A percentile compares a stretch with the other conserved stretches of the same genome.
These are phyloP conservation scores for Geosmithia flava DNA, from an alignment of 2,329 filamentous ascomycete species.

Conservation along the genomic window DNA sequence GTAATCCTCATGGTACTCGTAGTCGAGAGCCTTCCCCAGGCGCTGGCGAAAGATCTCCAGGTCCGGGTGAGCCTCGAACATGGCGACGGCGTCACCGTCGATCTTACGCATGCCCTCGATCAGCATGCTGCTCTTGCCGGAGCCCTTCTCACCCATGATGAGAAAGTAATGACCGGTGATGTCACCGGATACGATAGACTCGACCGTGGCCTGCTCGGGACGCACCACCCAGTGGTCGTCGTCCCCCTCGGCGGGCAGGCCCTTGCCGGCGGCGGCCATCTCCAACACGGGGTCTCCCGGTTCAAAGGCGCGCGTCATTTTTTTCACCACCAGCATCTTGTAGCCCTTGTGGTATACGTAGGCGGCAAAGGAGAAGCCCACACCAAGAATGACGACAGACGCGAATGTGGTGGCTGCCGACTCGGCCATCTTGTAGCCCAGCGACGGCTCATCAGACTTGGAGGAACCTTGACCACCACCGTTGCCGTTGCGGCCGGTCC, in stretches of 20 bases:
- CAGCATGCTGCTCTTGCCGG: conserved; percentile 93
- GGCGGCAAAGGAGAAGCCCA: conserved; percentile 52
- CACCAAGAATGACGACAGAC: conserved; percentile 59
- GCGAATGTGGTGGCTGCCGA: conserved; percentile 64
- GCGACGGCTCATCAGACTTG: conserved; percentile 16
- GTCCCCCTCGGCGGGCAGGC: conserved; percentile 32
- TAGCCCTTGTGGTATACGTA: conserved; percentile 75
- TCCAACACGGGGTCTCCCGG: conserved; percentile 85
- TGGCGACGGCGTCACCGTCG: conserved; percentile 76
- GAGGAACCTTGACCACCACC: background rate
- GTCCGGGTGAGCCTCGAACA: conserved; percentile 95
- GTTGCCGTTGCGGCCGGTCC: too few relatives aligned
- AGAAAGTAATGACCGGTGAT: conserved; percentile 78
- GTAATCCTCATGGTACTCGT: conserved; percentile 95
- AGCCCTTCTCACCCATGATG: conserved; percentile 89
- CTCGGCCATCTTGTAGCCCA: conserved; percentile 55
- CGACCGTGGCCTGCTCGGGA: conserved; percentile 69
- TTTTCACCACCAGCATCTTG: conserved; percentile 80
- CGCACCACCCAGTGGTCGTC: conserved; percentile 59
- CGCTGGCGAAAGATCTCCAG: conserved; percentile 89
- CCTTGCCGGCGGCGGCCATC: conserved; percentile 55
- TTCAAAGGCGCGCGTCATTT: conserved; percentile 85
- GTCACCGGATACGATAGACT: conserved; percentile 68
- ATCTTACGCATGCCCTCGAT: conserved; percentile 90
- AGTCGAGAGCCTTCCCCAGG: conserved; percentile 87